Base-by-base conservation (phyloP, 164 flowering plant genomes). In the Vitis rupestris region DNA sequence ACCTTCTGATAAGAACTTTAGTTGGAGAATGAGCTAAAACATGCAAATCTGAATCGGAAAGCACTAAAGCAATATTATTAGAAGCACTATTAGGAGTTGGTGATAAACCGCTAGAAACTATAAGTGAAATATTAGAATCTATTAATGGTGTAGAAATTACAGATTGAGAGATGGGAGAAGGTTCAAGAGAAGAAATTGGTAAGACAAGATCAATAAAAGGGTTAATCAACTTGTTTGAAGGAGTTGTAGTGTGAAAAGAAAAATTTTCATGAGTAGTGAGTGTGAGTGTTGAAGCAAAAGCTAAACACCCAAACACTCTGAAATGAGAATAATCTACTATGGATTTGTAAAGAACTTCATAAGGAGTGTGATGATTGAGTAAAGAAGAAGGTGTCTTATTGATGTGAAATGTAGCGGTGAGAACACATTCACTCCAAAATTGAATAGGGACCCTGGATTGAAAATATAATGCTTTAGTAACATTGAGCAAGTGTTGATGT, bases 401-500 rank as follows among this genome's bases (percentile, higher is more conserved):
- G 0, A 61, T 27, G 7, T 29, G 16, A 48, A 61, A 55, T 3
- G 59, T 8, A 2, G 59, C 23, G 12, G 59, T 55, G 12, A 55
- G 59, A 15, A 55, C 59, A 55, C 59, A 55, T 12, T 55, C 19
- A 12, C 7, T 55, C 59, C 27, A 55, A 55, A 55, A 55, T 4
- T 14, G 7, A 55, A 55, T 5, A 12, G 59, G 17, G 15, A 61
- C 13, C 63, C 3, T 10, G 2, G 13, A 60, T 60, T 60, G 47
- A 31, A 60, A 60, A 60, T 29, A 60, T 14, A 60, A 60, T 11
- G 48, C 13, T 7, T 23, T 4, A 30, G 63, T 49, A 44, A 60
- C 49, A 60, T 61, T 30, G 14, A 61, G 27, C 9, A 61, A 47
- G 49, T 61, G 49, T 61, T 61, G 49, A 61, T 30, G 63, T 14